phyloP scores from a whole-genome alignment of 192 early-diverging fungal species.

The Polychytrium aggregatum region DNA sequence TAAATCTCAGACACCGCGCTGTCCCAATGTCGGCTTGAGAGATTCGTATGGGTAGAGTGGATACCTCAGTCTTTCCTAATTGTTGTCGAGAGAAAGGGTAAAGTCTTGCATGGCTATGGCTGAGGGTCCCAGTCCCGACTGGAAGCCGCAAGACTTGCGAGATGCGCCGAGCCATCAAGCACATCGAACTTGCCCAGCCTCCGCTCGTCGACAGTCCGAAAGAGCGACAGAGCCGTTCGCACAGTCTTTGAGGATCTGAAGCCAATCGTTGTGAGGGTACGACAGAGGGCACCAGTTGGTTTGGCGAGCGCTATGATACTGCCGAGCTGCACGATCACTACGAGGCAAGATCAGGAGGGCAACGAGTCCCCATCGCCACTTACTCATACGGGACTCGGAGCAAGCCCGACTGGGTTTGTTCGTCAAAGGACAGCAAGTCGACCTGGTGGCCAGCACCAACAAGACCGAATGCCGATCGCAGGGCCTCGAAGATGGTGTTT shows the following conservation, averaged over 20 bases:
- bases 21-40: too few relatives aligned
- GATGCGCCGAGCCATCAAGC: constrained; percentile 3
- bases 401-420: background rate
- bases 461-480: constrained; percentile 6
- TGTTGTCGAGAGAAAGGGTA: too few relatives aligned
- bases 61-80: too few relatives aligned
- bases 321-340: background rate
- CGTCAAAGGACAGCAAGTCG: constrained; percentile 3
- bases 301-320: too few relatives aligned
- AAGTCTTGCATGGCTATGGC: background rate
- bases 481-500: constrained; percentile 7
- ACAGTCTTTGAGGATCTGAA: constrained; percentile 3
- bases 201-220: constrained; percentile 2
- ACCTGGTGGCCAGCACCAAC: constrained; percentile 10
- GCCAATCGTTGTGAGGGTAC: too few relatives aligned
- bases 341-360: background rate
- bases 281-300: too few relatives aligned
- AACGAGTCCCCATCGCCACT: background rate
- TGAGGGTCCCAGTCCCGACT: background rate
- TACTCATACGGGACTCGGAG: constrained; percentile 6
- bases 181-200: constrained; percentile 1
- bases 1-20: too few relatives aligned
- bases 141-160: background rate
- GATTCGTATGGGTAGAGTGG: too few relatives aligned
- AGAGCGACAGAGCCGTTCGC: constrained; percentile 4